These are phyloP conservation scores for Linnemannia exigua DNA, from an alignment of 192 early-diverging fungal species.

Conservation along the genomic window DNA sequence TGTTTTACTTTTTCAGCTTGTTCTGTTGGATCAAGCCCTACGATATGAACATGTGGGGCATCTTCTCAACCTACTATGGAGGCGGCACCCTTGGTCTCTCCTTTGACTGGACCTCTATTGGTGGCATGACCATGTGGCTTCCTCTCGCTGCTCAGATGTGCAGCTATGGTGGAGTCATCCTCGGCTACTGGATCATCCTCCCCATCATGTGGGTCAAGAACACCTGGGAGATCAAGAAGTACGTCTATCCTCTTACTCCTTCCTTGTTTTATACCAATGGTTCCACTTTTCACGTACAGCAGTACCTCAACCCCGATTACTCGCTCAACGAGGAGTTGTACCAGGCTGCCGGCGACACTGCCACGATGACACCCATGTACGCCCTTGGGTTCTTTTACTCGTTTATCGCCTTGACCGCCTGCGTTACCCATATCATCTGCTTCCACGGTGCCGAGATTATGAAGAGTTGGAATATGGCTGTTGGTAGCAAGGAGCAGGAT, in stretches of 20 bases:
- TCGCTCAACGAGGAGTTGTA: conserved; percentile 60
- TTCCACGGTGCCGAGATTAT: conserved; percentile 75
- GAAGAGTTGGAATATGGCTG: conserved; percentile 16
- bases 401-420: conserved; percentile 63
- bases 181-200: conserved; percentile 77
- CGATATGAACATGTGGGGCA: conserved; percentile 37
- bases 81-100: conserved; percentile 78
- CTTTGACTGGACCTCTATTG: conserved; percentile 75
- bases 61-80: conserved; percentile 59
- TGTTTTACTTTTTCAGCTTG: conserved; percentile 44
- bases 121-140: conserved; percentile 30
- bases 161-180: conserved; percentile 68
- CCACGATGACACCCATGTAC: conserved; percentile 63
- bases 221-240: conserved; percentile 19
- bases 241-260: conserved; percentile 21
- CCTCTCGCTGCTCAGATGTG: conserved; percentile 69
- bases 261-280: conserved; percentile 23
- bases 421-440: conserved; percentile 69
- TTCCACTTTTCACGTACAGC: conserved; percentile 11
- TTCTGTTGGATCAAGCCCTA: conserved; percentile 49
- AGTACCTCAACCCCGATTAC: conserved; percentile 16
- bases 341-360: conserved; percentile 55
- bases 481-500: conserved; percentile 28
- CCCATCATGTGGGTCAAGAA: conserved; percentile 76
- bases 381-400: conserved; percentile 53